phyloP scores from a whole-genome alignment of 352 stramenopile genomes.

The Phytopythium oedochilum region DNA sequence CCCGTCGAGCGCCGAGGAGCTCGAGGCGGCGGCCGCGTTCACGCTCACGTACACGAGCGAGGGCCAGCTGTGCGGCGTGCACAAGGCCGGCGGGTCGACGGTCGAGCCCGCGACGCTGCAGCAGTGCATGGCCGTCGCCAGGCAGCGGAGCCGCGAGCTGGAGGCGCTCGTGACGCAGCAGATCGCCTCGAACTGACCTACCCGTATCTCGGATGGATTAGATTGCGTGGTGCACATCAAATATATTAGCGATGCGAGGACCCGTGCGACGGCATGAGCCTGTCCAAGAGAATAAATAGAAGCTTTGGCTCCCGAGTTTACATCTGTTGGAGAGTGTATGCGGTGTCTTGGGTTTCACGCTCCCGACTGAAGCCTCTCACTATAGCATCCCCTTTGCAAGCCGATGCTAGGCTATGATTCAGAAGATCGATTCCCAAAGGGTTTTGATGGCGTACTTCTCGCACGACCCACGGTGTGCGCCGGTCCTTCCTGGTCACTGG shows the following conservation, averaged over 20 bases:
- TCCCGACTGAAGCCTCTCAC: too few species aligned
- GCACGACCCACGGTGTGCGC: too few species aligned
- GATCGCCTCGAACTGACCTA: background rate
- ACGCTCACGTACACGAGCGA: slow-evolving; percentile 64
- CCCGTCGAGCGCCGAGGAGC: slow-evolving; percentile 68
- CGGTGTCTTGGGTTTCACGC: too few species aligned
- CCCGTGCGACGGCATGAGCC: slow-evolving; percentile 1
- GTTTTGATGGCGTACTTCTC: too few species aligned
- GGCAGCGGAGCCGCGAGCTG: slow-evolving; percentile 28
- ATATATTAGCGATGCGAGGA: background rate
- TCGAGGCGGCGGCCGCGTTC: slow-evolving; percentile 49
- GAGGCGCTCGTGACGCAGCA: slow-evolving; percentile 30
- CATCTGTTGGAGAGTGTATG: background rate
- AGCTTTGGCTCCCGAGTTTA: too few species aligned
- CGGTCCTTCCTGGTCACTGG: too few species aligned
- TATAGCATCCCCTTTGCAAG: background rate
- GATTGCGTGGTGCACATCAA: background rate
- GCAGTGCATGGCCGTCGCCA: slow-evolving; percentile 60
- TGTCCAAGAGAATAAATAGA: slow-evolving; percentile 5
- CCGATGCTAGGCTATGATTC: background rate
- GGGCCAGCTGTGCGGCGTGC: slow-evolving; percentile 55
- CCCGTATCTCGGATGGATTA: background rate
- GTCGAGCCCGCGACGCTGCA: slow-evolving; percentile 46
- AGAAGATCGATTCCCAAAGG: too few species aligned
- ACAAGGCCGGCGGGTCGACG: slow-evolving; percentile 62